Percentiles rank a stretch among this genome's conserved stretches.
These are phyloP conservation scores for Colletotrichum ledebouriae DNA, from an alignment of 2,329 filamentous ascomycete species.

Conservation along the genomic window DNA sequence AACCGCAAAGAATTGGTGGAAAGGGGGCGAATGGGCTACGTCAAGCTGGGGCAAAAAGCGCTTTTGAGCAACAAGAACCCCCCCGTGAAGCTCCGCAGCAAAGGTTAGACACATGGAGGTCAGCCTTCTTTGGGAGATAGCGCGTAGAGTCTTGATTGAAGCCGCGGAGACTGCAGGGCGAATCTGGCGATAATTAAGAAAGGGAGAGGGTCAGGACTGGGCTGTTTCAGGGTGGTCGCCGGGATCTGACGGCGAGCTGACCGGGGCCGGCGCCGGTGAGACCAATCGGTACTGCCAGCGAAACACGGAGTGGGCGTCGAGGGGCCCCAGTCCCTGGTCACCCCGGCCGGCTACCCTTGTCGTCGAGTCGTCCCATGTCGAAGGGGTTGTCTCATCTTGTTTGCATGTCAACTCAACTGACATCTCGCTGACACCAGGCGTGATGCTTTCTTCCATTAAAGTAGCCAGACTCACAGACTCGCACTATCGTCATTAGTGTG, in stretches of 20 bases:
- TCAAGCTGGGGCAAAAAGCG: constrained; percentile 19
- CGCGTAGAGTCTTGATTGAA: constrained; percentile 39
- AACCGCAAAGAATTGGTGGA: constrained; percentile 34
- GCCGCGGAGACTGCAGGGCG: constrained; percentile 30
- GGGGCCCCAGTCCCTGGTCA: neutral
- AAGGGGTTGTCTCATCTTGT: constrained; percentile 33
- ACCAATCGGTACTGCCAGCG: constrained; percentile 40
- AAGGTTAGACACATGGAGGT: constrained; percentile 29
- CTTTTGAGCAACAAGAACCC: constrained; percentile 2
- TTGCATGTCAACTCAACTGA: constrained; percentile 24
- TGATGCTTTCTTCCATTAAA: constrained; percentile 5
- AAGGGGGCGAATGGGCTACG: constrained; percentile 21
- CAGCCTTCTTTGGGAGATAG: constrained; percentile 31
- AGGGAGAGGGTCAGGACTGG: constrained; percentile 39
- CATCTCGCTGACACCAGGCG: constrained; percentile 19
- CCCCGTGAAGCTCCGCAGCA: constrained; percentile 23
- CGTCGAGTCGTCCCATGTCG: constrained; percentile 17
- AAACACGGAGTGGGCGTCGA: constrained; percentile 15
- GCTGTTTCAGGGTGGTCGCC: constrained; percentile 41
- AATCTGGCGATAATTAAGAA: constrained; percentile 37
- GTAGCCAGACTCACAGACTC: neutral
- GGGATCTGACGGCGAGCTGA: constrained; percentile 32
- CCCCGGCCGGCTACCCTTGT: constrained; percentile 2
- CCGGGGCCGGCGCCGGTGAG: constrained; percentile 8
- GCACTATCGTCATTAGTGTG: constrained; percentile 4